Base-by-base conservation (phyloP, 2,329 filamentous ascomycete genomes). In the Xylariaceae sp. region DNA sequence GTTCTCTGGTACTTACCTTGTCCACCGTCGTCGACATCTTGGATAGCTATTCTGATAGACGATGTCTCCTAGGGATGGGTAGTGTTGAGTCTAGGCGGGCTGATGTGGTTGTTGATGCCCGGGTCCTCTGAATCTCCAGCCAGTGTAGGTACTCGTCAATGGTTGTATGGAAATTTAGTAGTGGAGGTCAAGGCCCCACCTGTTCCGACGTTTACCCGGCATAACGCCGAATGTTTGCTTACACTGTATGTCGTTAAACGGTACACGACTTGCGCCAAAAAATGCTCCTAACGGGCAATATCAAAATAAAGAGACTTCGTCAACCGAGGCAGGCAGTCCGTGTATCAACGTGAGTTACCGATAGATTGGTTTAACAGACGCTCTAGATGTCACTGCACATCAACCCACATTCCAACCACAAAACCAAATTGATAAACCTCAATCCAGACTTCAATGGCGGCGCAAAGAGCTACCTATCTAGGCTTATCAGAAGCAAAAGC, bases 21-120 rank as follows among this genome's bases (percentile, higher is more conserved):
- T 97, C 93, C 74, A 97, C 92, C 48, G 93, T 97, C 62, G 93
- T 97, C 82, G 93, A 83, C 94, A 97, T 97, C 71, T 76, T 89
- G 80, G 73, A 73, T 69, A 47, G 8, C 37, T n/a, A 39, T 17
- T 53, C 15, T 15, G n/a, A 35, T 52, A 45, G 7, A 7, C 17
- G 9, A 42, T 30, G 6, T 39, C 13, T 44, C n/a, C 39, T 4
- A 13, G 39, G 13, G 15, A 52, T 18, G 6, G 17, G 34, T 51
- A 51, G 34, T 37, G 48, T 61, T 15, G 6, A n/a, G 55, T 44
- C 7, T 34, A 48, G 30, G 51, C 55, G 49, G 45, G 51, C 50
- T 7, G 49, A 47, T 51, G 49, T 30, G 48, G 5, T 23, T 18
- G 23, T 51, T 51, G 23, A 53, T 51, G 34, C 30, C 8, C n/a